These are phyloP conservation scores for Trichosporon asahii DNA, from an alignment of 1,284 basidiomycete species.

Conservation along the genomic window DNA sequence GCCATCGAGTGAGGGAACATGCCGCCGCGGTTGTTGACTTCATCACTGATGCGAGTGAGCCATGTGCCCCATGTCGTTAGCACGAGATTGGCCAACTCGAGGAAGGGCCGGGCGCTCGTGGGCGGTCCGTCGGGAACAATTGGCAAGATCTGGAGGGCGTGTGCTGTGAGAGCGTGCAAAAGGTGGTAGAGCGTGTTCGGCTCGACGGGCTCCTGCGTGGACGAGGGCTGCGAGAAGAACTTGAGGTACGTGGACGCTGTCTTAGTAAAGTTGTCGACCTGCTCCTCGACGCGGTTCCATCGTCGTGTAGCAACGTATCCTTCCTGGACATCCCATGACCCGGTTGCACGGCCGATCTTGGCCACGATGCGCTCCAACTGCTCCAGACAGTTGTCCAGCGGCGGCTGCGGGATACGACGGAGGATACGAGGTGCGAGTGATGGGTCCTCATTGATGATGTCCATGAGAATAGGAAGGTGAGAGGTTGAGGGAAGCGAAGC, in stretches of 20 bases:
- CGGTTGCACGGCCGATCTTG: conserved; percentile 26
- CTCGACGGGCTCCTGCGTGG: conserved; percentile 19
- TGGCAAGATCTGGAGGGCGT: conserved; percentile 31
- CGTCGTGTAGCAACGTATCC: conserved; percentile 26
- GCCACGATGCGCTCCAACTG: conserved; percentile 33
- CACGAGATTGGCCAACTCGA: conserved; percentile 37
- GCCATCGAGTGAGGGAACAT: conserved; percentile 44
- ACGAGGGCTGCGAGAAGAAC: conserved; percentile 32
- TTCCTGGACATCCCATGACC: conserved; percentile 24
- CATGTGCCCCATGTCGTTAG: conserved; percentile 38
- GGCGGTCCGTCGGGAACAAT: conserved; percentile 33
- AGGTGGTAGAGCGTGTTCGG: conserved; percentile 37
- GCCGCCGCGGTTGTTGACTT: conserved; percentile 44
- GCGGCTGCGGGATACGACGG: conserved; percentile 38
- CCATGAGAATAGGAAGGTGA: conserved; percentile 43
- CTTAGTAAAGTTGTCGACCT: conserved; percentile 31
- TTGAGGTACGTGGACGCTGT: conserved; percentile 43
- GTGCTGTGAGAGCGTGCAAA: conserved; percentile 33
- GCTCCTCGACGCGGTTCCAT: conserved; percentile 36
- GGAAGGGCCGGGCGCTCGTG: conserved; percentile 23
- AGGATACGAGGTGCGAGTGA: conserved; percentile 33
- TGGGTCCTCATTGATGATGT: conserved; percentile 39
- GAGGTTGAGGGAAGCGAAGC: conserved; percentile 42
- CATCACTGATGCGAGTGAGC: conserved; percentile 32
- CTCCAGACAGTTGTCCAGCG: conserved; percentile 36